Conservation (phyloP, 1,284 basidiomycete genomes). For the Peniophora sp. region DNA sequence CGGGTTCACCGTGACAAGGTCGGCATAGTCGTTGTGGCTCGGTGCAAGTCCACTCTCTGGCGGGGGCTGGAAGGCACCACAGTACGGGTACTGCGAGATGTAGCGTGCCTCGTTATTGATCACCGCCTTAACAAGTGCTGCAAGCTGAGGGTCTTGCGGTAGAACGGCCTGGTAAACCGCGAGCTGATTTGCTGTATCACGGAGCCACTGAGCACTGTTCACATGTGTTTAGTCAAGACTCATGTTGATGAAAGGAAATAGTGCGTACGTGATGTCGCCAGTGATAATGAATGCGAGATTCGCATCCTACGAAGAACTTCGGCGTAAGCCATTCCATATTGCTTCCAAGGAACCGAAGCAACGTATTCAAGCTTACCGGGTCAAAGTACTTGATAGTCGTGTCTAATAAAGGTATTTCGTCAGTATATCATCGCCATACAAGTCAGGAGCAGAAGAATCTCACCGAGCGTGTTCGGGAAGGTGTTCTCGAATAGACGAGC, state of each 20-base stretch:
- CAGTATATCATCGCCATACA: background rate
- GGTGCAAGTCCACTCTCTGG: conserved; percentile 58
- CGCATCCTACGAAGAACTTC: conserved; percentile 28
- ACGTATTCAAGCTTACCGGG: too few relatives aligned
- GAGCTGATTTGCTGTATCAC: conserved; percentile 74
- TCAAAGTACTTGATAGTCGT: conserved; percentile 71
- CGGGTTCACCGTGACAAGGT: conserved; percentile 64
- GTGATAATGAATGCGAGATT: conserved; percentile 74
- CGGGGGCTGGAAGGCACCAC: conserved; percentile 71
- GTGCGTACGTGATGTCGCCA: conserved; percentile 58
- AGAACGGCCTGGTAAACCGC: conserved; percentile 59
- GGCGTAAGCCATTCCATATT: conserved; percentile 12
- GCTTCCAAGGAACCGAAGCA: too few relatives aligned
- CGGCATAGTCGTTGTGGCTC: conserved; percentile 57
- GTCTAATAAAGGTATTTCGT: conserved; percentile 31
- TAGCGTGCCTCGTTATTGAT: conserved; percentile 75
- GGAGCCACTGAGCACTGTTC: conserved; percentile 44
- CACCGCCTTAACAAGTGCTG: conserved; percentile 60
- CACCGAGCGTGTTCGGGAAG: conserved; percentile 70
- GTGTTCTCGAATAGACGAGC: conserved; percentile 72
- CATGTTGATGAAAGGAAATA: background rate
- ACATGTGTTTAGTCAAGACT: background rate
- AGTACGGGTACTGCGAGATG: conserved; percentile 66
- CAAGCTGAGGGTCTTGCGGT: conserved; percentile 46
- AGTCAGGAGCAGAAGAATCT: conserved; percentile 2